Conservation (phyloP, 2,329 filamentous ascomycete genomes). For the Diaporthe sp. region DNA sequence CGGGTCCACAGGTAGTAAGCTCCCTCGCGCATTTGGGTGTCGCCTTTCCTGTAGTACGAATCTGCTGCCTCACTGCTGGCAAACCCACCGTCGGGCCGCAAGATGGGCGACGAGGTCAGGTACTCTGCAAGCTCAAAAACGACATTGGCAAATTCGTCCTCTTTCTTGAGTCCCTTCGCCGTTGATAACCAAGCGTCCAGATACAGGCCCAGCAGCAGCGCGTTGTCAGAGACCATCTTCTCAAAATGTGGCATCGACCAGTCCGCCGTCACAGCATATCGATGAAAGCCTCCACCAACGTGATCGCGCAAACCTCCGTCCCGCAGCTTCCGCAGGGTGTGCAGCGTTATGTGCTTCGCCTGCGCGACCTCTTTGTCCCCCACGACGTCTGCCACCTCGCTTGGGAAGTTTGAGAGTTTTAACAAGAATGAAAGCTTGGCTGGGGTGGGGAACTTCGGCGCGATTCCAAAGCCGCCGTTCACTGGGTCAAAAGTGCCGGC, state of each 20-base stretch:
- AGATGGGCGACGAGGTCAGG: slow-evolving; percentile 79
- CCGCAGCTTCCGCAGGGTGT: slow-evolving; percentile 82
- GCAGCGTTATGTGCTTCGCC: slow-evolving; percentile 83
- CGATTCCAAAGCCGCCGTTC: slow-evolving; percentile 83
- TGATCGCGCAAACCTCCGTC: slow-evolving; percentile 70
- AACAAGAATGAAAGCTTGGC: slow-evolving; percentile 88
- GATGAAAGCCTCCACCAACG: slow-evolving; percentile 69
- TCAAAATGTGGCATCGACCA: slow-evolving; percentile 98
- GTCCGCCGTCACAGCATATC: slow-evolving; percentile 91
- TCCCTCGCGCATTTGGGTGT: slow-evolving; percentile 88
- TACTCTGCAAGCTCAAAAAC: slow-evolving; percentile 91
- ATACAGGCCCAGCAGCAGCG: slow-evolving; percentile 86
- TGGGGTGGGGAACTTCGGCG: slow-evolving; percentile 92
- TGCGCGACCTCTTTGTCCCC: slow-evolving; percentile 82
- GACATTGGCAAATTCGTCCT: slow-evolving; percentile 81
- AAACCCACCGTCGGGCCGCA: slow-evolving; percentile 80
- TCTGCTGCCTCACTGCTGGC: slow-evolving; percentile 93
- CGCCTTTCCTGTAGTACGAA: slow-evolving; percentile 80
- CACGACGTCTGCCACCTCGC: slow-evolving; percentile 86
- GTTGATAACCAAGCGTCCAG: slow-evolving; percentile 84
- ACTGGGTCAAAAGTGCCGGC: slow-evolving; percentile 82
- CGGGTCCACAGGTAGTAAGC: slow-evolving; percentile 96
- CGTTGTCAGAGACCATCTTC: slow-evolving; percentile 96
- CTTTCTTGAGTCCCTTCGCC: slow-evolving; percentile 52
- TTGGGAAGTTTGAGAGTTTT: slow-evolving; percentile 78